phyloP scores from a whole-genome alignment of 768 basidiomycete species.

The Mycena maculata region DNA sequence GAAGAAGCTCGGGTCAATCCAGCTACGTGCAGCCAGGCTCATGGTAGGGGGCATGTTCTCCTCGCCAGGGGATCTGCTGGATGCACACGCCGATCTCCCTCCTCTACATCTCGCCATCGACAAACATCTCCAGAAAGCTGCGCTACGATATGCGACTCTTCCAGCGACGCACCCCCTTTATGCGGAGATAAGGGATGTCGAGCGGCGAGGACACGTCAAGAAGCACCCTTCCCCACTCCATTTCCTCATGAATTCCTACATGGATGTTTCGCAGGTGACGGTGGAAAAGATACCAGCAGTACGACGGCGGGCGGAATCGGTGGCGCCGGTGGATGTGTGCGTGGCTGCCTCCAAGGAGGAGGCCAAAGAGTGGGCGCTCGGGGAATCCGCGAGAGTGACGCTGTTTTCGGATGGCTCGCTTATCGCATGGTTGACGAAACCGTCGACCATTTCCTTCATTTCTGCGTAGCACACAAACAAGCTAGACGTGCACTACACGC shows the following conservation, averaged over 20 bases:
- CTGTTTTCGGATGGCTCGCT: conserved; percentile 25
- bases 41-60: background rate
- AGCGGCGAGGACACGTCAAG: background rate
- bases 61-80: conserved; percentile 29
- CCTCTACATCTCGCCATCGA: conserved; percentile 36
- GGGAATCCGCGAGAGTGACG: conserved; percentile 18
- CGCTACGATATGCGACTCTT: conserved; percentile 35
- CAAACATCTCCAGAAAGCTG: conserved; percentile 30
- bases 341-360: conserved; percentile 21
- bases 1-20: background rate
- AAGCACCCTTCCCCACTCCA: conserved; percentile 26
- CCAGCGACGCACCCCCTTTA: conserved; percentile 37
- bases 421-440: conserved; percentile 19
- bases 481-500: background rate
- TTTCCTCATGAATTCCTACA: conserved; percentile 7
- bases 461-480: background rate
- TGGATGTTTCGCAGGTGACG: background rate
- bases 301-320: background rate
- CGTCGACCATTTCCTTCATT: background rate
- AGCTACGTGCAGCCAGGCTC: background rate
- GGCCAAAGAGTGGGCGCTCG: conserved; percentile 1
- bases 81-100: conserved; percentile 36
- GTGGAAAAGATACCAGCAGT: conserved; percentile 24
- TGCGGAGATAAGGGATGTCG: conserved; percentile 6
- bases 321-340: background rate